A percentile compares a stretch with the other conserved stretches of the same genome.
Evolutionary conservation across 306 rosid species (phyloP).

Genomic region (Prunus armeniaca): DNA sequence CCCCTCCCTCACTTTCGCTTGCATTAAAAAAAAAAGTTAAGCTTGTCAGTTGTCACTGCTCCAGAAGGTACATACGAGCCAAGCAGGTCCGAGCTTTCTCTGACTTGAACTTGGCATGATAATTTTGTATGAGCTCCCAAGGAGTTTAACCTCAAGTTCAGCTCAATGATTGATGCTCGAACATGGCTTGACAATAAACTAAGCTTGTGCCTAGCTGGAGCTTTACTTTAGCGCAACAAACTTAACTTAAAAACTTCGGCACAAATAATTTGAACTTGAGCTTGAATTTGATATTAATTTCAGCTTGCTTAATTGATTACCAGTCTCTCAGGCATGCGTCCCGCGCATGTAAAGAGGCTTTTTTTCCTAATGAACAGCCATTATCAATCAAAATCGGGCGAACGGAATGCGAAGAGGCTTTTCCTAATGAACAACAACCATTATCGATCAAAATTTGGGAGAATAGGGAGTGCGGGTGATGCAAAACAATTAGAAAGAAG

Average conservation of each 20-base stretch:
- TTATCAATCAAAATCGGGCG: too few relatives aligned
- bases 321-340: too few relatives aligned
- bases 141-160: neutral
- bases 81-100: neutral
- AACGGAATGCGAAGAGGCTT: too few relatives aligned
- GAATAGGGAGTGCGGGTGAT: too few relatives aligned
- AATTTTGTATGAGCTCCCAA: neutral
- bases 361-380: too few relatives aligned
- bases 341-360: too few relatives aligned
- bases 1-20: too few relatives aligned
- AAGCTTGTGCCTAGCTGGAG: neutral
- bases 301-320: neutral
- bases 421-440: too few relatives aligned
- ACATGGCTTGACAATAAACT: neutral
- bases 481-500: too few relatives aligned
- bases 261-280: neutral
- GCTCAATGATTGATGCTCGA: neutral
- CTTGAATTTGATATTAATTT: too few relatives aligned
- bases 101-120: neutral
- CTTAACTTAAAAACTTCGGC: neutral
- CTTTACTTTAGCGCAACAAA: neutral
- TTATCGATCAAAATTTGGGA: too few relatives aligned
- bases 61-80: neutral
- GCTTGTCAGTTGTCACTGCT: neutral
- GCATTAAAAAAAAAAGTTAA: neutral